Percentiles rank a stretch among this genome's conserved stretches.
Conservation (phyloP, 306 rosid species). For the Glycine latifolia region DNA sequence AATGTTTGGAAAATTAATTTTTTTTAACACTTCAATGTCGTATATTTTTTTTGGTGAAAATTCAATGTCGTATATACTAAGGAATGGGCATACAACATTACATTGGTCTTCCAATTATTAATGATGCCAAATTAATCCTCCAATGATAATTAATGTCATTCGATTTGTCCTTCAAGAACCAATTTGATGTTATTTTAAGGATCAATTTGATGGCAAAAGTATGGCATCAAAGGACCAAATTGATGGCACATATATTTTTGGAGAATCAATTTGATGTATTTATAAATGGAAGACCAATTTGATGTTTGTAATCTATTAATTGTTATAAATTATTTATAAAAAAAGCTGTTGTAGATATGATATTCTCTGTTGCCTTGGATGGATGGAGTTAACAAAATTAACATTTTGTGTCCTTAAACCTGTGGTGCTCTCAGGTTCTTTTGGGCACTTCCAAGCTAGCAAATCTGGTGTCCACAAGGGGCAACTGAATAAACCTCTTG, state of each 20-base stretch:
- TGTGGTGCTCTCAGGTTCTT: constrained; percentile 76
- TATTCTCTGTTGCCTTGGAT: constrained; percentile 14
- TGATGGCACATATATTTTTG: neutral
- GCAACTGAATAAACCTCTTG: constrained; percentile 76
- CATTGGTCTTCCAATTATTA: neutral
- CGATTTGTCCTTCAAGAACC: neutral
- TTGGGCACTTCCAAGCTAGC: constrained; percentile 97
- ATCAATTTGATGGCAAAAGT: neutral
- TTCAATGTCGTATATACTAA: neutral
- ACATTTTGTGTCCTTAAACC: neutral
- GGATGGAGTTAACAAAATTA: constrained; percentile 2
- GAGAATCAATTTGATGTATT: constrained; percentile 22
- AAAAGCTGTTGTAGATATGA: constrained; percentile 2
- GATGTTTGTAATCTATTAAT: constrained; percentile 8
- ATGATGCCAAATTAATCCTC: neutral
- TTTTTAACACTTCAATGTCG: neutral
- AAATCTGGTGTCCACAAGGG: constrained; percentile 96
- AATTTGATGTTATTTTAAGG: neutral
- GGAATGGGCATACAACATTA: neutral
- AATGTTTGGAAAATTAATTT: neutral
- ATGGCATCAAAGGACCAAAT: neutral
- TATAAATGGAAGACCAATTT: constrained; percentile 23
- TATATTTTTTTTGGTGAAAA: too few relatives aligned
- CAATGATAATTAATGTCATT: constrained; percentile 4
- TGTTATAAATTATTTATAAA: neutral